Percentiles rank a stretch among this genome's conserved stretches.
Conservation (phyloP, 2,329 filamentous ascomycete genomes). For the Trichoderma breve region DNA sequence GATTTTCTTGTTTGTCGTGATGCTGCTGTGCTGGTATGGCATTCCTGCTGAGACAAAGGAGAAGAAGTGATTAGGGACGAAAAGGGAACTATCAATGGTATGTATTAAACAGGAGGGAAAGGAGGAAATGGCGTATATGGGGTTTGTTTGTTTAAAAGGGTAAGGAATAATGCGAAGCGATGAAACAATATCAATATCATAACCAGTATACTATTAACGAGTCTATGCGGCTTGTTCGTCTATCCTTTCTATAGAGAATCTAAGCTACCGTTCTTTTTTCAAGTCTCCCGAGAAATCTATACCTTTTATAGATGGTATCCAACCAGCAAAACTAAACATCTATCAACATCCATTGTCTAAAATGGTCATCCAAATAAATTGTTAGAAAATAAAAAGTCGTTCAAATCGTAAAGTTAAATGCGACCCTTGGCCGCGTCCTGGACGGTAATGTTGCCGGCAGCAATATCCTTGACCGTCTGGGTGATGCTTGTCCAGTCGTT, state of each 20-base stretch:
- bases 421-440: slow-evolving; percentile 63
- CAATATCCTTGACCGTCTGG: slow-evolving; percentile 71
- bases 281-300: background rate
- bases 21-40: slow-evolving; percentile 64
- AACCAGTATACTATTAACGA: background rate
- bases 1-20: slow-evolving; percentile 61
- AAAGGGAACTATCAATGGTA: background rate
- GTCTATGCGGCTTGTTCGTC: slow-evolving; percentile 1
- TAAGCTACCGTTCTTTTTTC: background rate
- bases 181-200: background rate
- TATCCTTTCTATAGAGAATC: slow-evolving; percentile 5
- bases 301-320: background rate
- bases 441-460: slow-evolving; percentile 67
- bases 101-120: background rate
- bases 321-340: background rate
- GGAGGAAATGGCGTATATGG: background rate
- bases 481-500: slow-evolving; percentile 80
- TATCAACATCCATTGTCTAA: background rate
- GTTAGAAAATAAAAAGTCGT: background rate
- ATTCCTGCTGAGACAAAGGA: slow-evolving; percentile 59
- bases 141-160: background rate
- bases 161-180: background rate
- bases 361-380: background rate
- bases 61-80: slow-evolving; percentile 45
- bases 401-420: slow-evolving; percentile 27